A percentile compares a stretch with the other conserved stretches of the same genome.
Conservation (phyloP, 2,329 filamentous ascomycete genomes). For the Aspergillus caelatus region DNA sequence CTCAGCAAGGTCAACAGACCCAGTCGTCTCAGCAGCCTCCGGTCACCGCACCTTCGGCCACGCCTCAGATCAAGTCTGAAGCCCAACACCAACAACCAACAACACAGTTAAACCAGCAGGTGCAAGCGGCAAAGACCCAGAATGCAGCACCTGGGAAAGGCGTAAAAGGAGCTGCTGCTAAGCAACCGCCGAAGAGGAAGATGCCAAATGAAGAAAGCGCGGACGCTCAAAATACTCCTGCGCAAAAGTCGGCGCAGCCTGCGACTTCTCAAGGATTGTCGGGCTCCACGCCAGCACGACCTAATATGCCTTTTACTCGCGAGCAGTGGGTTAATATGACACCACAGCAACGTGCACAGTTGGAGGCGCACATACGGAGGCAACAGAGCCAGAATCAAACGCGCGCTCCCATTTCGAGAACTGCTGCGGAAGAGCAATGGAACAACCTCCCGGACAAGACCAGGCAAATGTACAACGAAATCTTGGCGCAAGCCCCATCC, state of each 20-base stretch:
- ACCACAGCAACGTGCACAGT: constrained; percentile 44
- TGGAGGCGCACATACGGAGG: constrained; percentile 40
- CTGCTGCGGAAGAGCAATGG: constrained; percentile 42
- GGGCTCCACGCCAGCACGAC: constrained; percentile 24
- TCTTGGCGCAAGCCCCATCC: constrained; percentile 34
- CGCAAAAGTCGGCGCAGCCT: constrained; percentile 30
- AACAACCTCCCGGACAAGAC: constrained; percentile 43
- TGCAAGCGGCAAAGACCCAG: constrained; percentile 35
- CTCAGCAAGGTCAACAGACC: constrained; percentile 27
- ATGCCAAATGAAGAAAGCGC: constrained; percentile 50
- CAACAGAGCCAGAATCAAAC: constrained; percentile 37
- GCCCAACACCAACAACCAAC: constrained; percentile 26
- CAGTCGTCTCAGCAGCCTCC: constrained; percentile 30
- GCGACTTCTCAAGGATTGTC: constrained; percentile 22
- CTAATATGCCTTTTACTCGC: constrained; percentile 29
- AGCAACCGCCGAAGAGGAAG: constrained; percentile 47
- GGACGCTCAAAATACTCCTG: constrained; percentile 44
- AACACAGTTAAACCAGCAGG: constrained; percentile 30
- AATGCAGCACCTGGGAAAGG: constrained; percentile 28
- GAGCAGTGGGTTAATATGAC: constrained; percentile 44
- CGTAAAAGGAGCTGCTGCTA: constrained; percentile 29
- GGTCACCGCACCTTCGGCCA: constrained; percentile 22
- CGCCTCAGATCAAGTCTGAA: constrained; percentile 28
- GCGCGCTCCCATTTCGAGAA: constrained; percentile 36
- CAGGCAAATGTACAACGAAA: constrained; percentile 43